Evolutionary conservation across 805 yeast species (phyloP).

Genomic region (Novakomyces olei): DNA sequence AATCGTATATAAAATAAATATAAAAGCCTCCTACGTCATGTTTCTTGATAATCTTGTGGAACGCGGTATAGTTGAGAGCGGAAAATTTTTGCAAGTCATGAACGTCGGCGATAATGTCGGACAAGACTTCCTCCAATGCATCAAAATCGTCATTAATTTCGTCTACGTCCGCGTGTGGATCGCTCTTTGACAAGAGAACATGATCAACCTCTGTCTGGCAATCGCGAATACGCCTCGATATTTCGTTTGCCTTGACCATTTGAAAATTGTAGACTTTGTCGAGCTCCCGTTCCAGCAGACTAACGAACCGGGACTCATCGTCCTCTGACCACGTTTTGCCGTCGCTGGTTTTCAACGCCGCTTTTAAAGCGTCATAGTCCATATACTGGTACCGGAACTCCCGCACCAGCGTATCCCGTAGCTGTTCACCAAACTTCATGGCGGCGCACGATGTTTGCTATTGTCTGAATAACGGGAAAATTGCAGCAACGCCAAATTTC

Average conservation of each 20-base stretch:
- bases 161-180: conserved; percentile 19
- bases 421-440: conserved; percentile 93
- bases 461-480: no score
- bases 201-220: conserved; percentile 50
- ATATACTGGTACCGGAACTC: conserved; percentile 44
- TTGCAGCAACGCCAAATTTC: no score
- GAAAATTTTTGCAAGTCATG: conserved; percentile 91
- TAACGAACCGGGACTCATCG: conserved; percentile 63
- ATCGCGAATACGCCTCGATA: conserved; percentile 63
- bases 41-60: conserved; percentile 87
- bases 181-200: conserved; percentile 35
- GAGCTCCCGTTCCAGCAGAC: conserved; percentile 54
- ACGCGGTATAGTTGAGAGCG: conserved; percentile 85
- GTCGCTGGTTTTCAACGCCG: conserved; percentile 33
- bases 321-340: conserved; percentile 44
- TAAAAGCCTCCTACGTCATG: no score
- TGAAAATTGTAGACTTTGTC: conserved; percentile 89
- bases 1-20: no score
- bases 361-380: conserved; percentile 73
- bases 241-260: conserved; percentile 68
- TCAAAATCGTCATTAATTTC: conserved; percentile 48
- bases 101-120: conserved; percentile 87
- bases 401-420: conserved; percentile 28
- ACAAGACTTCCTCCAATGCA: conserved; percentile 49
- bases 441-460: background rate